Conservation (phyloP, 257 asterid genomes). For the Ajuga chamaepitys region DNA sequence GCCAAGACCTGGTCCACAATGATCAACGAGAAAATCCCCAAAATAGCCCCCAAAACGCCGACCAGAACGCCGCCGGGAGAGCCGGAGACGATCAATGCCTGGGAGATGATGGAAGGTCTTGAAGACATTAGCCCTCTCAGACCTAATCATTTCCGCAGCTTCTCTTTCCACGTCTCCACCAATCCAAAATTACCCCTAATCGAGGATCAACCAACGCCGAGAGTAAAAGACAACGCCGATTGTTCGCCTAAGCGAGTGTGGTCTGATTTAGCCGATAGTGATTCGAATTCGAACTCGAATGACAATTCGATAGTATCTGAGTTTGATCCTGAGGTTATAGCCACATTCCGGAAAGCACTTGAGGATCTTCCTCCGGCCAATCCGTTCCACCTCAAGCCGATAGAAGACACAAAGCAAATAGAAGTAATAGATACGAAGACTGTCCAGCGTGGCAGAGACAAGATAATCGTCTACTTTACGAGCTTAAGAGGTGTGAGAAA, state of each 20-base stretch:
- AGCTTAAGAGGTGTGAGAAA: slow-evolving; percentile 88
- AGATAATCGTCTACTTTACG: slow-evolving; percentile 63
- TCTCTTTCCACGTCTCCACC: slow-evolving; percentile 46
- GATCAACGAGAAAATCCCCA: slow-evolving; percentile 72
- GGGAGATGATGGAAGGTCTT: slow-evolving; percentile 92
- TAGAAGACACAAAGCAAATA: slow-evolving; percentile 11
- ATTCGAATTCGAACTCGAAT: slow-evolving; percentile 44
- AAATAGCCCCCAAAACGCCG: slow-evolving; percentile 56
- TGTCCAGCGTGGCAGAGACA: slow-evolving; percentile 28
- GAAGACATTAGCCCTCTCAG: slow-evolving; percentile 60
- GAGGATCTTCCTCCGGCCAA: slow-evolving; percentile 82
- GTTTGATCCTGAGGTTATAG: slow-evolving; percentile 74
- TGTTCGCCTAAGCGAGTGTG: slow-evolving; percentile 34
- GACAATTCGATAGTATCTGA: slow-evolving; percentile 48
- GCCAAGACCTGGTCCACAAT: slow-evolving; percentile 78
- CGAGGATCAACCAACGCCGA: slow-evolving; percentile 47
- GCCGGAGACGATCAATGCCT: slow-evolving; percentile 77
- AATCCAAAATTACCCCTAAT: slow-evolving; percentile 4
- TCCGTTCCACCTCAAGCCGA: slow-evolving; percentile 53
- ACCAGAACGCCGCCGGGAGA: slow-evolving; percentile 71
- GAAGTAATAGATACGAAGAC: background rate
- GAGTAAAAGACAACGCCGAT: slow-evolving; percentile 25
- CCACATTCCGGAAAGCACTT: slow-evolving; percentile 54
- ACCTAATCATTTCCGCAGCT: slow-evolving; percentile 51
- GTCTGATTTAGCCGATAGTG: slow-evolving; percentile 35